phyloP scores from a whole-genome alignment of 2,329 filamentous ascomycete genomes.

The Colletotrichum sp. region DNA sequence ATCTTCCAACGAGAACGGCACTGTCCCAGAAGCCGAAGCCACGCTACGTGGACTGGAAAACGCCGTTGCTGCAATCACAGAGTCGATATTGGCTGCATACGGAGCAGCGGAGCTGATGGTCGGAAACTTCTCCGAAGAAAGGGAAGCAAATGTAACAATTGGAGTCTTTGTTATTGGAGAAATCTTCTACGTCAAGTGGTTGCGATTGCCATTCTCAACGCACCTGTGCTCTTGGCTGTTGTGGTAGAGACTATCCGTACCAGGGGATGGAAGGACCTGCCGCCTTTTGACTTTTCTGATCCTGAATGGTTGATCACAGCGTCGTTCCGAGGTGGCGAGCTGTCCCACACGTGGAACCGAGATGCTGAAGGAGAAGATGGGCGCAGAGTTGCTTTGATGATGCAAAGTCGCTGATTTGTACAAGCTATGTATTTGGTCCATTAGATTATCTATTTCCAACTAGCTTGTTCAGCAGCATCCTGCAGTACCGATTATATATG shows the following conservation, averaged over 20 bases:
- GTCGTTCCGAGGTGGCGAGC: not conserved
- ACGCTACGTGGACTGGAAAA: conserved; percentile 22
- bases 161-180: conserved; percentile 1
- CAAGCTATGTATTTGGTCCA: not conserved
- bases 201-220: not conserved
- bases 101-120: conserved; percentile 39
- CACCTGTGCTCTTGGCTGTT: not conserved
- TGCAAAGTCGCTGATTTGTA: not conserved
- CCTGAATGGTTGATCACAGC: not conserved
- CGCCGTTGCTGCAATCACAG: conserved; percentile 23
- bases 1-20: not conserved
- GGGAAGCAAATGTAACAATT: conserved; percentile 19
- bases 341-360: not conserved
- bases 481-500: not conserved
- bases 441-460: not conserved
- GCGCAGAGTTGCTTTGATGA: not conserved
- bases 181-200: not conserved
- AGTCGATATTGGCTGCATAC: conserved; percentile 33
- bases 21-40: not conserved
- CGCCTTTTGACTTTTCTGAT: not conserved
- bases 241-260: not conserved
- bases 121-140: conserved; percentile 14
- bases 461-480: not conserved
- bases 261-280: not conserved
- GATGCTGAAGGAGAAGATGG: not conserved